Evolutionary conservation across 2,329 filamentous ascomycete genomes (phyloP).

Genomic region (Diaporthe batatas): DNA sequence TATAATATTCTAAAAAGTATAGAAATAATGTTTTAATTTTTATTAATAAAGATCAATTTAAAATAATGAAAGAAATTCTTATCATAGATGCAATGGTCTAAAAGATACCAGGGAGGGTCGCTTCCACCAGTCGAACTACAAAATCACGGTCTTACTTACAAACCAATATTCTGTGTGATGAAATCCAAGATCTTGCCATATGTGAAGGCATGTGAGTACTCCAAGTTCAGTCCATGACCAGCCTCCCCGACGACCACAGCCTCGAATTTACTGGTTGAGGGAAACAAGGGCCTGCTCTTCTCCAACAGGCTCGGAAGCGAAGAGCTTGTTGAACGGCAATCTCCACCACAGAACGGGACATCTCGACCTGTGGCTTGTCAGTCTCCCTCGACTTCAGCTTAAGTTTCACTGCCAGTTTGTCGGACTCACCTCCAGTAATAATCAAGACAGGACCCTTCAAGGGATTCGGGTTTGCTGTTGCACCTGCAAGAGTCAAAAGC

Average conservation of each 20-base stretch:
- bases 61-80: no score
- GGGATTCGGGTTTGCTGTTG: slow-evolving; percentile 50
- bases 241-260: slow-evolving; percentile 66
- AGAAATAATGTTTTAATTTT: no score
- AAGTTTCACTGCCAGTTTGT: neutral
- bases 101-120: neutral
- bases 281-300: slow-evolving; percentile 56
- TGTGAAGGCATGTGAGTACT: slow-evolving; percentile 41
- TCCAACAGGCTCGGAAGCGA: slow-evolving; percentile 59
- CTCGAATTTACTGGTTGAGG: slow-evolving; percentile 62
- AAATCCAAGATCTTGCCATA: slow-evolving; percentile 40
- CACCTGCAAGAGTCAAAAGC: slow-evolving; percentile 65
- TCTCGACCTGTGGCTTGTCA: slow-evolving; percentile 55
- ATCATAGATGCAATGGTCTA: neutral
- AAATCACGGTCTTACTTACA: neutral
- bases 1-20: no score
- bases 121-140: neutral
- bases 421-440: slow-evolving; percentile 65
- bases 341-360: slow-evolving; percentile 71
- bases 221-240: slow-evolving; percentile 65
- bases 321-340: slow-evolving; percentile 63
- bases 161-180: slow-evolving; percentile 32
- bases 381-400: neutral
- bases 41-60: no score
- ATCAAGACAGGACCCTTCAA: slow-evolving; percentile 70